Base-by-base conservation (phyloP, 371 early-diverging fungal species). In the Ecytonucleospora hepatopenaei region DNA sequence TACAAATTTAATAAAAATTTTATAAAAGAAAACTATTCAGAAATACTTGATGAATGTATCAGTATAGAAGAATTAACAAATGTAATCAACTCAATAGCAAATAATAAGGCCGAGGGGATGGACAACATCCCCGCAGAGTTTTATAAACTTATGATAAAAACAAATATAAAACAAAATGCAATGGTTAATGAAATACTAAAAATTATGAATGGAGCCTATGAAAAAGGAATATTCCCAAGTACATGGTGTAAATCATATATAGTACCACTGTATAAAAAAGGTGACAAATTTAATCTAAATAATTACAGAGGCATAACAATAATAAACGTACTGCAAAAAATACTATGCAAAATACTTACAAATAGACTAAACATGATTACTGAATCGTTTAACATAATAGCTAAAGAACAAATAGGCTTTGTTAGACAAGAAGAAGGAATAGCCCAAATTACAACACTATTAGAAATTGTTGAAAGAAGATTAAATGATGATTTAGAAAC, bases 251-350 rank as follows among this genome's bases (percentile, higher is more conserved):
- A 1, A 24, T 2, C 53, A n/a, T 26, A 40, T 31, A 55, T 71
- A 2, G 46, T 71, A n/a, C 59, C 67, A 8, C 17, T 66, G 1
- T 56, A 8, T 24, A 71, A 71, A 34, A 71, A 71, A 59, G 71
- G 71, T 8, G 66, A 71, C 33, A 0, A 23, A 19, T 1, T 0
- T 2, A 21, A 59, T n/a, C 19, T 16, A 4, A 47, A 57, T 21
- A 71, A 71, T 35, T 71, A 71, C 46, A 34, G 66, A 54, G 71
- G 71, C 3, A 71, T 71, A 12, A 35, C 60, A 19, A 28, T 71
- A 24, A 65, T 71, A 28, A 33, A 28, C 17, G 59, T 40, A 0
- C 15, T 55, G 1, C 24, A 1, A 16, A 71, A 71, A 46, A 19
- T 71, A 27, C 21, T 59, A 16, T 17, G 17, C 15, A 71, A 59